Evolutionary conservation across 176 grass and related monocot genomes (phyloP).

Genomic region (Alopecurus myosuroides): DNA sequence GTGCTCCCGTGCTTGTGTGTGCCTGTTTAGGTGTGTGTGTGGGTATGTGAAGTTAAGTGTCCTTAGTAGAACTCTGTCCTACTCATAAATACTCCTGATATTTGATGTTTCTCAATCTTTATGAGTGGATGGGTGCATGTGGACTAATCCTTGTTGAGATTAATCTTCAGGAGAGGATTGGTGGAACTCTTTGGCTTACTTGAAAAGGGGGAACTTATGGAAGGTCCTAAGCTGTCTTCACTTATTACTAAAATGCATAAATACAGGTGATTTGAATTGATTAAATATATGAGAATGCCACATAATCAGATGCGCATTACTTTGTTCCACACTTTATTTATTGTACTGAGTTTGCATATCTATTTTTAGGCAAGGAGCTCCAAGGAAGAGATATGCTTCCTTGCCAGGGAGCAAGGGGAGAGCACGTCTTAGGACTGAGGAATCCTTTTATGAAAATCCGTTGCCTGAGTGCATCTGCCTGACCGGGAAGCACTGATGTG

Average conservation of each 20-base stretch:
- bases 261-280: conserved; percentile 52
- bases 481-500: conserved; percentile 42
- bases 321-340: not conserved
- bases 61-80: not conserved
- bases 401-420: conserved; percentile 82
- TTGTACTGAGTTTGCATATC: conserved; percentile 14
- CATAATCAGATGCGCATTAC: not conserved
- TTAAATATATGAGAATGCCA: not conserved
- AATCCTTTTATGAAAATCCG: conserved; percentile 92
- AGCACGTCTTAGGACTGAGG: conserved; percentile 72
- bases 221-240: conserved; percentile 61
- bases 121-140: not conserved
- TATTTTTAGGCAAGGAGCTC: conserved; percentile 66
- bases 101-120: not conserved
- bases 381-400: conserved; percentile 81
- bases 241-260: conserved; percentile 80
- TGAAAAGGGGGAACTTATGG: conserved; percentile 65
- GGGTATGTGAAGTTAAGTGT: conserved; percentile 2
- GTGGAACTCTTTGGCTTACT: conserved; percentile 89
- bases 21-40: not conserved
- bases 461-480: conserved; percentile 88
- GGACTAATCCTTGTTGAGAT: conserved; percentile 1
- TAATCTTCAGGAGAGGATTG: conserved; percentile 76
- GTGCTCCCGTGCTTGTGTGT: not conserved
- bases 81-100: not conserved